Evolutionary conservation across 805 yeast species (phyloP).

Genomic region (Lipomyces yamanashiensis): DNA sequence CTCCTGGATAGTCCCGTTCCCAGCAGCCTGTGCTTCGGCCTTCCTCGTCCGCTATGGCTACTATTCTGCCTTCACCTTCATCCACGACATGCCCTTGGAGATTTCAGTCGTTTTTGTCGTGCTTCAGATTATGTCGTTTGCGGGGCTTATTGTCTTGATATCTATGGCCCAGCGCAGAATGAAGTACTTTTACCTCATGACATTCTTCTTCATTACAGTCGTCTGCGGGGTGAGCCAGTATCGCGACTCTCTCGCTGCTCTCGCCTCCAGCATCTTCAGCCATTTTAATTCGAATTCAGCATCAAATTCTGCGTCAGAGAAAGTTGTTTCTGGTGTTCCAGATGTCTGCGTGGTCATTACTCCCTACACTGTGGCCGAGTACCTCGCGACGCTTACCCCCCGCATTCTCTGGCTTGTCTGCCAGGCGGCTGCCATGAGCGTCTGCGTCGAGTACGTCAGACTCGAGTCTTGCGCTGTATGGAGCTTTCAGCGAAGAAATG

Average conservation of each 20-base stretch:
- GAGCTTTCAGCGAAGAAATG: background rate
- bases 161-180: conserved; percentile 1
- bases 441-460: conserved; percentile 20
- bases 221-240: conserved; percentile 9
- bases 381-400: conserved; percentile 10
- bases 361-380: background rate
- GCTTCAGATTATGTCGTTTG: conserved; percentile 10
- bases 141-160: conserved; percentile 5
- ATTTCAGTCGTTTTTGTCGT: conserved; percentile 1
- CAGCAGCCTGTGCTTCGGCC: conserved; percentile 21
- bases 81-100: background rate
- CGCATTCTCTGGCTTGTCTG: conserved; percentile 23
- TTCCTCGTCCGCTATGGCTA: conserved; percentile 5
- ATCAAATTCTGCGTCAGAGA: background rate
- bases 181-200: conserved; percentile 4
- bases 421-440: conserved; percentile 25
- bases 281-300: background rate
- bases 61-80: conserved; percentile 13
- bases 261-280: background rate
- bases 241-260: conserved; percentile 8
- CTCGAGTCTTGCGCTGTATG: conserved; percentile 11
- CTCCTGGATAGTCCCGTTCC: conserved; percentile 25
- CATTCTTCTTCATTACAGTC: background rate
- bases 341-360: background rate
- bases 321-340: background rate